phyloP scores from a whole-genome alignment of 1,284 basidiomycete species.

The Irpex sp. region DNA sequence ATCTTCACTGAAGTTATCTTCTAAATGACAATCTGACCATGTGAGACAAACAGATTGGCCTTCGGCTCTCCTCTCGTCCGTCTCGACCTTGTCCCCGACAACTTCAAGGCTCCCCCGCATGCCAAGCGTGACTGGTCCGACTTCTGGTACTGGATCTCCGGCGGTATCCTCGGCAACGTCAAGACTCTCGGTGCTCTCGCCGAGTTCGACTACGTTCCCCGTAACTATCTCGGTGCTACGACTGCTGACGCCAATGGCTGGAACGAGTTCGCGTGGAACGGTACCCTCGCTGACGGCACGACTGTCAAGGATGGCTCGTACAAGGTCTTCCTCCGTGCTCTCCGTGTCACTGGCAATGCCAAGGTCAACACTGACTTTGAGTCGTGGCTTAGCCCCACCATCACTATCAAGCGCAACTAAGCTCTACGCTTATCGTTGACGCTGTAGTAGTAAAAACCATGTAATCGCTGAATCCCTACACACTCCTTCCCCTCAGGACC shows the following conservation, averaged over 20 bases:
- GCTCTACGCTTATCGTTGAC: not conserved
- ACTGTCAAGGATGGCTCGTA: slow-evolving; percentile 57
- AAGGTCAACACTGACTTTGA: slow-evolving; percentile 56
- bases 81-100: slow-evolving; percentile 12
- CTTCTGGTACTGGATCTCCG: slow-evolving; percentile 9
- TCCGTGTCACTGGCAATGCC: slow-evolving; percentile 54
- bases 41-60: not conserved
- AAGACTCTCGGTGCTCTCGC: slow-evolving; percentile 38
- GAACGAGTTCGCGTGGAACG: slow-evolving; percentile 27
- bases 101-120: slow-evolving; percentile 32
- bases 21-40: not conserved
- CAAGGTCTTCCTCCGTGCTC: slow-evolving; percentile 52
- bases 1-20: no score
- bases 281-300: slow-evolving; percentile 53
- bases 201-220: slow-evolving; percentile 31
- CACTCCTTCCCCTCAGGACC: not conserved
- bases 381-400: slow-evolving; percentile 40
- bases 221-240: slow-evolving; percentile 29
- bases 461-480: not conserved
- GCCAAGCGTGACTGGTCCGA: slow-evolving; percentile 16
- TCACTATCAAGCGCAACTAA: slow-evolving; percentile 24
- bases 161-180: slow-evolving; percentile 31
- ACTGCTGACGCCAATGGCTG: slow-evolving; percentile 34
- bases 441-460: no score
- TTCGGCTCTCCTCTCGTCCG: slow-evolving; percentile 6